Evolutionary conservation across 306 rosid genomes (phyloP), one percentile per base, ranked within the genome.

Genomic region (Albizia julibrissin): DNA sequence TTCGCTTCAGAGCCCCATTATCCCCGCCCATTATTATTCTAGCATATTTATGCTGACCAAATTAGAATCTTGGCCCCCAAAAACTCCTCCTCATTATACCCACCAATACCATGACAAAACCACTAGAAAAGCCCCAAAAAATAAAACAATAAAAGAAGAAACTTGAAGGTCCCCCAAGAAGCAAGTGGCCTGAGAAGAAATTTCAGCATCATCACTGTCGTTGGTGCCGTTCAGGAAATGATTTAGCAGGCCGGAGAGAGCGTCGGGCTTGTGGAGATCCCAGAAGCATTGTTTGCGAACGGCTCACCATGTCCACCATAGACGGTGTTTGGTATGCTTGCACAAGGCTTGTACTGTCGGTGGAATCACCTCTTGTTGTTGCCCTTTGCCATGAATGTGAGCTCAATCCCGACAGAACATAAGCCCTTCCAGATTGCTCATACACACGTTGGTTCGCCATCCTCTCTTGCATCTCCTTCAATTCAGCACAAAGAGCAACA

Each of bases 331-430:
- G 94, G 81, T 93, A 95, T 75, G 94, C 83, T 75, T 83, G 91
- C 75, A 95, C 81, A 26, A 85, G 81, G 85, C 91, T 93, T 77
- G 88, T 92, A 77, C 88, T 89, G 27, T 89, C 89, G 7, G 93
- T 89, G n/a, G 94, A 93, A 86, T 95, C 97, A 72, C 99, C 98
- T 79, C 99, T 59, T 10, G 98, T 93, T 11, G 98, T 93, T 79
- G 99, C 99, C 82, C 99, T 87, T 83, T 95, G 98, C 97, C 90
- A 85, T 84, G 94, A 93, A 80, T 95, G 99, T 29, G 98, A 91
- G 86, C 98, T 91, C 88, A 95, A 54, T 66, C 98, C 98, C 34
- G 99, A 95, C 47, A 95, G 66, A 64, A 95, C 92, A 64, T 95
- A 93, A 37, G 98, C 98, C 80, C 98, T 88, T 78, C 99, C 99